Conservation (phyloP, 805 yeast species). For the Candida boleticola region DNA sequence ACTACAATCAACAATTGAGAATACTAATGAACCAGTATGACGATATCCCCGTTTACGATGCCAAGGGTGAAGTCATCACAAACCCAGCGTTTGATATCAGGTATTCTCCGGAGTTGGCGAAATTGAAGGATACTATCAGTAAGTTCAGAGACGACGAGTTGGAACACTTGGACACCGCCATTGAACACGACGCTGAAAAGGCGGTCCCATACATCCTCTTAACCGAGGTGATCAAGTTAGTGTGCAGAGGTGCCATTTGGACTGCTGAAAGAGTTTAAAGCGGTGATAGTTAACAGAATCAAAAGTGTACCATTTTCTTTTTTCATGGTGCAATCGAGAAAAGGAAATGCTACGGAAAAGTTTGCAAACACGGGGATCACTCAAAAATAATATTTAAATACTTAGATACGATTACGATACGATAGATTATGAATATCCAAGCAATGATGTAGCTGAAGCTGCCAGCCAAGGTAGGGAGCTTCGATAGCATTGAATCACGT, state of each 20-base stretch:
- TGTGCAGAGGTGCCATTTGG: slow-evolving; percentile 88
- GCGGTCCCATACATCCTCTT: slow-evolving; percentile 90
- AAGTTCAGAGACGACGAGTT: slow-evolving; percentile 90
- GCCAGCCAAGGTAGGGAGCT: too few relatives aligned
- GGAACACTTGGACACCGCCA: slow-evolving; percentile 93
- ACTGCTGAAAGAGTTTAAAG: slow-evolving; percentile 76
- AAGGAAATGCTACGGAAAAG: too few relatives aligned
- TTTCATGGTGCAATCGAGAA: too few relatives aligned
- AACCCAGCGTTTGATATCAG: slow-evolving; percentile 22
- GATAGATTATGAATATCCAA: too few relatives aligned
- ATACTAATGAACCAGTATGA: slow-evolving; percentile 63
- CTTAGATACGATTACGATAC: too few relatives aligned
- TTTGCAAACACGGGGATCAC: too few relatives aligned
- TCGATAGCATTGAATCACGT: too few relatives aligned
- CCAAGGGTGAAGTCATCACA: slow-evolving; percentile 28
- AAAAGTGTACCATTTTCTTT: too few relatives aligned
- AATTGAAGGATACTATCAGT: slow-evolving; percentile 61
- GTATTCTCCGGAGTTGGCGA: slow-evolving; percentile 53
- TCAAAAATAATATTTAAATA: too few relatives aligned
- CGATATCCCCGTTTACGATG: slow-evolving; percentile 40
- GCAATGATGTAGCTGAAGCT: too few relatives aligned
- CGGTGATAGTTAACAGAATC: background rate
- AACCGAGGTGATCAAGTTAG: slow-evolving; percentile 80
- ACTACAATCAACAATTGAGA: slow-evolving; percentile 87
- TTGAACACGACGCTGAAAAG: slow-evolving; percentile 84